These are phyloP conservation scores for Moesziomyces sp. DNA, from an alignment of 1,284 basidiomycete genomes.

Conservation along the genomic window DNA sequence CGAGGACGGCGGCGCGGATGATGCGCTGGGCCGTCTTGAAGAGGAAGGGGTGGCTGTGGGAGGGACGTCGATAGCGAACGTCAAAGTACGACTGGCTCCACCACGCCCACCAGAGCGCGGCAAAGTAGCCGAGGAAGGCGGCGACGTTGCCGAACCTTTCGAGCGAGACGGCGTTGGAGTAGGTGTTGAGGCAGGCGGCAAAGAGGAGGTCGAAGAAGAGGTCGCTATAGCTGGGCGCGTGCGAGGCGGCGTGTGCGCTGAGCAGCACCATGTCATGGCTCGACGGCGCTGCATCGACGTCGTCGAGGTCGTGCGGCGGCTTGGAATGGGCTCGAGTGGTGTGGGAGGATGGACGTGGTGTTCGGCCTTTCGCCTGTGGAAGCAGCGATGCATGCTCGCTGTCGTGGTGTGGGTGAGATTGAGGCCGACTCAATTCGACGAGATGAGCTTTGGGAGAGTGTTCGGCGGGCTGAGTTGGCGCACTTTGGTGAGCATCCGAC, in stretches of 20 bases:
- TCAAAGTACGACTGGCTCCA: slow-evolving; percentile 48
- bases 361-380: not conserved
- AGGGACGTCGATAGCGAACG: slow-evolving; percentile 33
- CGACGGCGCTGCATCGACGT: not conserved
- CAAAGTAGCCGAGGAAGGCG: slow-evolving; percentile 42
- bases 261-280: slow-evolving; percentile 9
- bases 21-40: slow-evolving; percentile 33
- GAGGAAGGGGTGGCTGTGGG: slow-evolving; percentile 13
- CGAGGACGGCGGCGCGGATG: slow-evolving; percentile 31
- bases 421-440: no score
- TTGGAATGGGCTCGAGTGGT: not conserved
- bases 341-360: not conserved
- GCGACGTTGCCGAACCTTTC: slow-evolving; percentile 27
- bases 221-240: slow-evolving; percentile 40
- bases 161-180: slow-evolving; percentile 38
- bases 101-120: slow-evolving; percentile 49
- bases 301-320: not conserved
- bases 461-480: not conserved
- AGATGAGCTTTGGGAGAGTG: not conserved
- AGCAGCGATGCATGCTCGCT: slow-evolving; percentile 11
- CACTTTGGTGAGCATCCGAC: no score
- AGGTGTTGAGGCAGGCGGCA: slow-evolving; percentile 43
- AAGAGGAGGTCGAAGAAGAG: slow-evolving; percentile 50
- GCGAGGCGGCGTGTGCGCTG: slow-evolving; percentile 16
- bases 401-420: not conserved